These are phyloP conservation scores for Oemleria cerasiformis DNA, from an alignment of 306 rosid genomes.

Conservation along the genomic window DNA sequence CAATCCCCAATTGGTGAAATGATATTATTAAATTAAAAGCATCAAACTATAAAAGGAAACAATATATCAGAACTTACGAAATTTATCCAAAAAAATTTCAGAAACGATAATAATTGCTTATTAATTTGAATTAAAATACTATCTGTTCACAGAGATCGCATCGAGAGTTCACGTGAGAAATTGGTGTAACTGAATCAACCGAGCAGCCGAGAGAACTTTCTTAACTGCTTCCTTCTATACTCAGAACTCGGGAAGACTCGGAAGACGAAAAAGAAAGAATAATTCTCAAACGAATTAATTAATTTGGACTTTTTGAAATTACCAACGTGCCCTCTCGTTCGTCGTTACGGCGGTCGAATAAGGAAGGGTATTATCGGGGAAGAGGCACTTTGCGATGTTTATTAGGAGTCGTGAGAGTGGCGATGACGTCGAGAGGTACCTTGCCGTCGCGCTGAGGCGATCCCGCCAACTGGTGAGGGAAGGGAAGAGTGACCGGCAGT, in stretches of 20 bases:
- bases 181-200: neutral
- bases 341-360: rapidly evolving
- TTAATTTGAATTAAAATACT: neutral
- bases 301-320: neutral
- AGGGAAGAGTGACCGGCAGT: neutral
- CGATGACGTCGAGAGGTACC: constrained; percentile 18
- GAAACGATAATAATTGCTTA: neutral
- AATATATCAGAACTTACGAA: neutral
- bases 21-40: neutral
- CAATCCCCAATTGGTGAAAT: neutral
- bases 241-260: neutral
- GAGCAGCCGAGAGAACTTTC: constrained; percentile 6
- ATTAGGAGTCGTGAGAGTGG: neutral
- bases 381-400: neutral
- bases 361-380: constrained; percentile 3
- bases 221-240: neutral
- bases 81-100: neutral
- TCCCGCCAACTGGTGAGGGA: neutral
- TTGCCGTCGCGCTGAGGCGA: constrained; percentile 22
- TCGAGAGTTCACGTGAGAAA: constrained; percentile 7
- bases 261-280: neutral
- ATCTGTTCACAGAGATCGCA: constrained; percentile 19
- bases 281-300: neutral
- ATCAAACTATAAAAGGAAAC: neutral
- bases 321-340: neutral